A percentile compares a stretch with the other conserved stretches of the same genome.
These are phyloP conservation scores for Microdochium nivale DNA, from an alignment of 2,329 filamentous ascomycete species.

Conservation along the genomic window DNA sequence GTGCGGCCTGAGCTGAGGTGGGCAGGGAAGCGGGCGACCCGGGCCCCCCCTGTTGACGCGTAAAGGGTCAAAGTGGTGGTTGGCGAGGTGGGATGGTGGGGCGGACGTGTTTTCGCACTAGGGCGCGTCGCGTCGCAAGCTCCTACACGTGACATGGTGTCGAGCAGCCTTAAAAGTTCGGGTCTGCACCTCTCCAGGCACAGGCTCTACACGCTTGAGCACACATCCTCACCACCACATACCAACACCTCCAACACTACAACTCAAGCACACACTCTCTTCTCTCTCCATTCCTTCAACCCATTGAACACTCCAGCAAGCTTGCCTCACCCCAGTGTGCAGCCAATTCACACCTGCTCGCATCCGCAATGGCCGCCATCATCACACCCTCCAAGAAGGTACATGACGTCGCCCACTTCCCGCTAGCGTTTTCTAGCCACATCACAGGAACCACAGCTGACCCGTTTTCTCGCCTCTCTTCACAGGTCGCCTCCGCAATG, in stretches of 20 bases:
- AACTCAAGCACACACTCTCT: neutral
- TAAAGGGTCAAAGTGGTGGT: neutral
- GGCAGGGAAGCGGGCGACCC: neutral
- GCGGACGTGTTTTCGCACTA: neutral
- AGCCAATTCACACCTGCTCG: constrained; percentile 10
- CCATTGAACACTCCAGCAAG: constrained; percentile 3
- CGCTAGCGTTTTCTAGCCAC: constrained; percentile 2
- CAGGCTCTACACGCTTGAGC: neutral
- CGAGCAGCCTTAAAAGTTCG: constrained; percentile 1
- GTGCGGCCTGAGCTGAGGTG: neutral
- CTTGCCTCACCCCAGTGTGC: constrained; percentile 8
- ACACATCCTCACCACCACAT: neutral
- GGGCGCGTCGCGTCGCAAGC: neutral
- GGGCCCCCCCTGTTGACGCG: neutral
- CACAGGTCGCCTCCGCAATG: constrained; percentile 79
- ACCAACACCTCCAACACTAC: neutral
- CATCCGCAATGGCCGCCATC: constrained; percentile 62
- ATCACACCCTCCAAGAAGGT: constrained; percentile 55
- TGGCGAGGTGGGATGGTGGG: neutral
- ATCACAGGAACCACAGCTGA: constrained; percentile 15
- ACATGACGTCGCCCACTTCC: constrained; percentile 23
- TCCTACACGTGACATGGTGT: neutral
- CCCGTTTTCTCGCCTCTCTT: constrained; percentile 6
- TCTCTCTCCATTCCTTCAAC: neutral
- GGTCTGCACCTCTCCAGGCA: neutral